phyloP scores from a whole-genome alignment of 805 yeast species.

The Cyberlindnera suaveolens region DNA sequence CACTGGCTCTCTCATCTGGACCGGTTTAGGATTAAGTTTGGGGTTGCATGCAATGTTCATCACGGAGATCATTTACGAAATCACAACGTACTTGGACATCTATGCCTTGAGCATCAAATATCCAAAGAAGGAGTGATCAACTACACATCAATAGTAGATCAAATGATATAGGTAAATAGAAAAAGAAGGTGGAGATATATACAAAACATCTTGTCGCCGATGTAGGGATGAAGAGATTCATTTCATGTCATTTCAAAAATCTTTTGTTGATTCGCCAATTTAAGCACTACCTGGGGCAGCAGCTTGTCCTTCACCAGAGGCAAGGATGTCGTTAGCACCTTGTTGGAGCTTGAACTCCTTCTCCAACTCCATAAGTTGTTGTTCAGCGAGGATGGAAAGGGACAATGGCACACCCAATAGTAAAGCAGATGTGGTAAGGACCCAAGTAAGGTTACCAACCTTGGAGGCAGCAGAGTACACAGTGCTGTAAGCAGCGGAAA shows the following conservation, averaged over 20 bases:
- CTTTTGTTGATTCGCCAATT: not conserved
- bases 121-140: constrained; percentile 39
- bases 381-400: constrained; percentile 83
- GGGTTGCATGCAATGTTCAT: constrained; percentile 70
- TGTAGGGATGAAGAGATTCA: not conserved
- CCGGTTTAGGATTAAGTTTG: constrained; percentile 60
- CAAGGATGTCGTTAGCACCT: constrained; percentile 67
- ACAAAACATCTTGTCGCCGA: not conserved
- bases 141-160: not conserved
- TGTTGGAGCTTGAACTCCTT: constrained; percentile 81
- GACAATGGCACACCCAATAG: constrained; percentile 91
- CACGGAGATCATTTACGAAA: constrained; percentile 70
- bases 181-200: not conserved
- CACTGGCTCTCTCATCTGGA: constrained; percentile 50
- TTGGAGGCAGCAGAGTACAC: constrained; percentile 44
- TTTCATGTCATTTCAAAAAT: not conserved
- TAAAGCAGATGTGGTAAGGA: constrained; percentile 73
- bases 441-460: constrained; percentile 80
- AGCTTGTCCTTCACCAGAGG: constrained; percentile 54
- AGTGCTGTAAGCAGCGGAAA: constrained; percentile 31
- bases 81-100: constrained; percentile 76
- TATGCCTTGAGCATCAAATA: constrained; percentile 81
- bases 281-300: constrained; percentile 26
- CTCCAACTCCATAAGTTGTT: constrained; percentile 90
- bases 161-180: not conserved